A percentile compares a stretch with the other conserved stretches of the same genome.
Conservation (phyloP, 345 rosid species). For the Boechera stricta region DNA sequence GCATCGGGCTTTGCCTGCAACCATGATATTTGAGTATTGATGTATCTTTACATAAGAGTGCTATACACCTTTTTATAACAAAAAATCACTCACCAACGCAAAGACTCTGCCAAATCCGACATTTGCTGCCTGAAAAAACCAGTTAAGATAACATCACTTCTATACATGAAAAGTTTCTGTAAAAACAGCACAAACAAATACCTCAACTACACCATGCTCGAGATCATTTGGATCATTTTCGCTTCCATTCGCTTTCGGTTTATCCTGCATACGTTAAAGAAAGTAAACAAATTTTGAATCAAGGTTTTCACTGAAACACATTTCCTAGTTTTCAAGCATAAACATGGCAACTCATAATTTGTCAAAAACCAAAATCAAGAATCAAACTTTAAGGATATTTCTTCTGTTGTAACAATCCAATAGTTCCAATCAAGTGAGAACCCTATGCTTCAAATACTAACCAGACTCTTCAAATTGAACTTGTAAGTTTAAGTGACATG, state of each 20-base stretch:
- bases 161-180: slow-evolving; percentile 19
- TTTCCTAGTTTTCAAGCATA: too few relatives aligned
- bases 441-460: slow-evolving; percentile 9
- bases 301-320: neutral
- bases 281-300: neutral
- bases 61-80: neutral
- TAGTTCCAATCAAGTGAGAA: neutral
- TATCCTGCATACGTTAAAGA: slow-evolving; percentile 42
- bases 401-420: neutral
- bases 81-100: slow-evolving; percentile 62
- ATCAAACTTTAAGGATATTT: slow-evolving; percentile 7
- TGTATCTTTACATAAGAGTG: neutral
- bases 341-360: neutral
- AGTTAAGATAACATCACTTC: slow-evolving; percentile 4
- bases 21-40: slow-evolving; percentile 5
- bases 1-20: slow-evolving; percentile 84
- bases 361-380: neutral
- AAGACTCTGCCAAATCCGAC: slow-evolving; percentile 74
- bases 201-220: slow-evolving; percentile 70
- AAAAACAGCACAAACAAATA: slow-evolving; percentile 33
- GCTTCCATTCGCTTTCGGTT: slow-evolving; percentile 51
- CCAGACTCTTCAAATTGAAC: neutral
- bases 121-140: slow-evolving; percentile 58
- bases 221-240: slow-evolving; percentile 53
- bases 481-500: neutral